Evolutionary conservation across 2,329 filamentous ascomycete species (phyloP).

Genomic region (Cadophora sp.): DNA sequence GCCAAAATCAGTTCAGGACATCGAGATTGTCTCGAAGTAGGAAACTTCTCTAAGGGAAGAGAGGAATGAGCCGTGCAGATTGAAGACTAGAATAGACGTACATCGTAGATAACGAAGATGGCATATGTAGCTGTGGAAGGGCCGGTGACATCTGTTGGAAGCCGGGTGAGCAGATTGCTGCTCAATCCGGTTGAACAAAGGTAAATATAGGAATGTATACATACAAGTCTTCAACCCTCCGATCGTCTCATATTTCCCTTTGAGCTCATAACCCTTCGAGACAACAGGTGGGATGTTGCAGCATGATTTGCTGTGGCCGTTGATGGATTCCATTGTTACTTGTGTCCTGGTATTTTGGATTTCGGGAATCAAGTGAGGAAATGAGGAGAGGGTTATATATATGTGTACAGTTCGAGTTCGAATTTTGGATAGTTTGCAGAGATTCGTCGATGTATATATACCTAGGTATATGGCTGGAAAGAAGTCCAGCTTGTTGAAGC

Average conservation of each 20-base stretch:
- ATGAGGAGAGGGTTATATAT: no score
- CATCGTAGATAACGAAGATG: conserved; percentile 64
- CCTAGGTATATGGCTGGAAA: no score
- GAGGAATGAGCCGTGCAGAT: neutral
- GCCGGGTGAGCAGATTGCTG: no score
- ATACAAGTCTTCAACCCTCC: conserved; percentile 60
- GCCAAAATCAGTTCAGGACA: neutral
- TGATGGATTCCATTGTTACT: conserved; percentile 28
- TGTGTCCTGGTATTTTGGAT: neutral
- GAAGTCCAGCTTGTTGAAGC: no score
- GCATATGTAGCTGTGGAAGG: conserved; percentile 58
- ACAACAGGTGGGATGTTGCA: conserved; percentile 65
- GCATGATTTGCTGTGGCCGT: conserved; percentile 60
- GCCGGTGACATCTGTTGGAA: conserved; percentile 50
- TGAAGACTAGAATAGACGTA: neutral
- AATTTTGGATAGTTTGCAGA: no score
- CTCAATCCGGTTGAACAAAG: no score
- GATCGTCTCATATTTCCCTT: conserved; percentile 62
- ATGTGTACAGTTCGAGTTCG: no score
- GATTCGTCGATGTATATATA: no score
- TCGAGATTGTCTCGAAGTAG: neutral
- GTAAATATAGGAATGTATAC: no score
- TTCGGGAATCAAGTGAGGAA: no score
- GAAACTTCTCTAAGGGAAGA: neutral
- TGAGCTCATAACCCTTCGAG: conserved; percentile 57